Conservation (phyloP, 306 rosid genomes). For the Amphicarpaea edgeworthii region DNA sequence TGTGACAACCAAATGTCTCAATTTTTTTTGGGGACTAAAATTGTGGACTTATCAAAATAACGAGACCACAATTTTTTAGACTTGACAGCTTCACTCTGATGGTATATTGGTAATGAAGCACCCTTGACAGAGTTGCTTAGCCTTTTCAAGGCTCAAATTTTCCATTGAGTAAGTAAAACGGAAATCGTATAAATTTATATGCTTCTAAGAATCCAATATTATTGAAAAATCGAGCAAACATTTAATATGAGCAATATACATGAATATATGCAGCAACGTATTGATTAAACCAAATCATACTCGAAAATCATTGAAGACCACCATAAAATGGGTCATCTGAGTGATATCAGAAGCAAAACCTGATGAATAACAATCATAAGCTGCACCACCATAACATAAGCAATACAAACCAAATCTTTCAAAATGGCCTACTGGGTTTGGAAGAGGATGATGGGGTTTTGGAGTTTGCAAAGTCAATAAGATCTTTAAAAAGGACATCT, state of each 20-base stretch:
- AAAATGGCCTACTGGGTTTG: conserved; percentile 71
- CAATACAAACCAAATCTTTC: conserved; percentile 47
- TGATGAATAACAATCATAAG: conserved; percentile 46
- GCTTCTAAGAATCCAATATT: conserved; percentile 37
- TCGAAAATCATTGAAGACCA: conserved; percentile 41
- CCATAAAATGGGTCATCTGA: conserved; percentile 51
- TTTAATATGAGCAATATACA: conserved; percentile 50
- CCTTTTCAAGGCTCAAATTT: not conserved
- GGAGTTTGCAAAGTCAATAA: conserved; percentile 85
- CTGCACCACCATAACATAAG: conserved; percentile 43
- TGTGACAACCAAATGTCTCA: too few species aligned
- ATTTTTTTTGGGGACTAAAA: too few species aligned
- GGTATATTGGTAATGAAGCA: too few species aligned
- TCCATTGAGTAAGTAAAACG: not conserved
- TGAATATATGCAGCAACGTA: conserved; percentile 58
- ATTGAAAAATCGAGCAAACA: conserved; percentile 42
- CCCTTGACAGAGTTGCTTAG: too few species aligned
- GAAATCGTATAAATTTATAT: conserved; percentile 13
- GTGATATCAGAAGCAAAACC: conserved; percentile 50
- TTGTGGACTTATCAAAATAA: too few species aligned
- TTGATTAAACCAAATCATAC: conserved; percentile 37
- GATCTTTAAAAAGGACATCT: conserved; percentile 85
- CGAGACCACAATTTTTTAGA: too few species aligned
- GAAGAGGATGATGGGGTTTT: conserved; percentile 83
- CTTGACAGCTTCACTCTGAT: too few species aligned